Evolutionary conservation across 129 eudicot genomes (phyloP).

Genomic region (Pulicaria dysenterica): DNA sequence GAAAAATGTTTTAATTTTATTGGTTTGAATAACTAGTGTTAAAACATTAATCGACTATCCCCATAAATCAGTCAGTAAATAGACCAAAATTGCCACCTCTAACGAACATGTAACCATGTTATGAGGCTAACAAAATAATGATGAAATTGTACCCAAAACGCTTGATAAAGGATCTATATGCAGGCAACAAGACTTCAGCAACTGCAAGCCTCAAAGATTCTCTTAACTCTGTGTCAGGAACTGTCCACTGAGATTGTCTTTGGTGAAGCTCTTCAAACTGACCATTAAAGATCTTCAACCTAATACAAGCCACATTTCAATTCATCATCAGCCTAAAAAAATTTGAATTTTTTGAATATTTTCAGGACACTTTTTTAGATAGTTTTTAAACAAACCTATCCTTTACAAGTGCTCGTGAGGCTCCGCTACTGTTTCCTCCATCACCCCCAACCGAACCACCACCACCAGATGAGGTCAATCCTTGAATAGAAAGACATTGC

Average conservation of each 20-base stretch:
- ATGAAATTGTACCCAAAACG: constrained; percentile 63
- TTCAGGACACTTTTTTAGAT: no score
- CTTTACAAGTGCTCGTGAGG: constrained; percentile 76
- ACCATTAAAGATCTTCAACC: constrained; percentile 78
- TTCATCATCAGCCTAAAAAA: neutral
- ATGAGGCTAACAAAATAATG: neutral
- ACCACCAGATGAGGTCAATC: constrained; percentile 93
- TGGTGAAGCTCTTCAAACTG: constrained; percentile 99
- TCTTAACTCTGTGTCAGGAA: constrained; percentile 93
- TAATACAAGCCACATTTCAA: constrained; percentile 32
- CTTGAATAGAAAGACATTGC: constrained; percentile 85
- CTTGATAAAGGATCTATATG: constrained; percentile 93
- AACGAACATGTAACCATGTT: no score
- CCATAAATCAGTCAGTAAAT: neutral
- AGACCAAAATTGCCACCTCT: neutral
- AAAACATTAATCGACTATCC: neutral
- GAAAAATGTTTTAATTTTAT: no score
- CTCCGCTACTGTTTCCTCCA: constrained; percentile 94
- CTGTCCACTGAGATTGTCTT: constrained; percentile 98
- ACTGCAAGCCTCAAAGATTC: constrained; percentile 96
- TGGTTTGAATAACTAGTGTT: neutral
- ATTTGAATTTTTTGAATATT: neutral
- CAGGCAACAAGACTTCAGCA: constrained; percentile 96
- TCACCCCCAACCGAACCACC: constrained; percentile 71
- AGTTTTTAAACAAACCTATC: constrained; percentile 45